phyloP scores from a whole-genome alignment of 257 asterid genomes.

The Ophiorrhiza pumila region DNA sequence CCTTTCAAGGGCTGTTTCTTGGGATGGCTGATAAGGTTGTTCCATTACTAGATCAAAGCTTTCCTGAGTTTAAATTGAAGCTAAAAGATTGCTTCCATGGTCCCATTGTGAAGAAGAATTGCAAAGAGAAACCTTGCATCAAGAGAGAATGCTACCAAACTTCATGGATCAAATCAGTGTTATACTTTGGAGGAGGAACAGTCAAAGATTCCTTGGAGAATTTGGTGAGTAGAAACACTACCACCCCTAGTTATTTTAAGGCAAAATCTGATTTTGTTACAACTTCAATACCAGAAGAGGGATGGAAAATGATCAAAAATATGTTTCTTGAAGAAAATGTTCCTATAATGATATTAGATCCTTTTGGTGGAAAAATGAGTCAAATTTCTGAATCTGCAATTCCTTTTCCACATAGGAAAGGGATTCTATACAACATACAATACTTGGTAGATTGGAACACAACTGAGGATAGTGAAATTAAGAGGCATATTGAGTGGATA shows the following conservation, averaged over 20 bases:
- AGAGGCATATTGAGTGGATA: constrained; percentile 21
- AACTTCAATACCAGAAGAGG: constrained; percentile 7
- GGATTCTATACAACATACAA: constrained; percentile 10
- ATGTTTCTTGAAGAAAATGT: constrained; percentile 18
- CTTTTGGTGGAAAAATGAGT: constrained; percentile 25
- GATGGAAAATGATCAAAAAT: constrained; percentile 5
- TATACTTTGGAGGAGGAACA: constrained; percentile 11
- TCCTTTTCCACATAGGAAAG: constrained; percentile 28
- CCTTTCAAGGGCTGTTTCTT: constrained; percentile 17
- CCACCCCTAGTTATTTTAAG: not conserved
- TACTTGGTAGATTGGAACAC: constrained; percentile 18
- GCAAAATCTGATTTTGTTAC: constrained; percentile 21
- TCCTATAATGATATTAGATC: constrained; percentile 15
- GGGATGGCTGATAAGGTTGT: constrained; percentile 7
- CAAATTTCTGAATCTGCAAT: not conserved
- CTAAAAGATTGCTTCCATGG: constrained; percentile 8
- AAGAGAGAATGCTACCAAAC: constrained; percentile 18
- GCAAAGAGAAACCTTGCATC: constrained; percentile 17
- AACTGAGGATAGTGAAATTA: not conserved
- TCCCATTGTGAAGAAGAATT: not conserved
- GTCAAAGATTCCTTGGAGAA: not conserved
- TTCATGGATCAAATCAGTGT: constrained; percentile 20
- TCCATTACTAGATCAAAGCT: not conserved
- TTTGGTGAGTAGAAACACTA: not conserved
- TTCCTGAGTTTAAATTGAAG: constrained; percentile 19